Evolutionary conservation across 495 filamentous ascomycete species (phyloP), one percentile per base, ranked within the genome.

Genomic region (Aspergillus biplanus): DNA sequence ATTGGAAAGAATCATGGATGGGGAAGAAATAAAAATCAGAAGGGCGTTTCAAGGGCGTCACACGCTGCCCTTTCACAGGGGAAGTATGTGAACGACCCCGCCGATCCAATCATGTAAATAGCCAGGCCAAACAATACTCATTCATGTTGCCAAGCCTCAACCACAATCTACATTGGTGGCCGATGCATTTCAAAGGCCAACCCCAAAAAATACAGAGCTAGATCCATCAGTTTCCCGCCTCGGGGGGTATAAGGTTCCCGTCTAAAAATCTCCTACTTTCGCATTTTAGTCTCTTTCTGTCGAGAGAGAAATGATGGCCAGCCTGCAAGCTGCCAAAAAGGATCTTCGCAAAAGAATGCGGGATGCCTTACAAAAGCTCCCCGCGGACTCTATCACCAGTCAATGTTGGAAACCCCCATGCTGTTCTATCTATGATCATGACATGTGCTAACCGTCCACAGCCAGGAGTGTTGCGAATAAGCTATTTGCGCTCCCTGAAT

Each of bases 311-410:
- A 72, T 63, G 62, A 84, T 83, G 81, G 78, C 84, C 3, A 72
- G 76, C 52, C 71, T 91, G 31, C 81, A 82, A 63, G 75, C 80
- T 44, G 87, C 89, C 32, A 96, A 96, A 78, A 87, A 87, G 67
- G 88, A 91, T 59, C 77, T 95, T 58, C 85, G 92, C 49, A 80
- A 83, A 50, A 74, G 80, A 49, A 90, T 95, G 79, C 90, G 88
- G 63, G 80, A 84, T 44, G 80, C 78, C 12, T 81, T 94, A 11
- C 78, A 82, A 21, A 72, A 69, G 15, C 61, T 95, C 53, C 73
- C 88, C 12, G 71, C 79, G 4, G 82, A 88, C 39, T 79, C 85
- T 13, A 80, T 91, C 44, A 63, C 68, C 46, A 74, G 73, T 61
- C 91, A 96, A 81, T 93, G 92, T 96, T 56, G 66, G 80, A 66